phyloP scores from a whole-genome alignment of 345 rosid species.

The Lumnitzera littorea region DNA sequence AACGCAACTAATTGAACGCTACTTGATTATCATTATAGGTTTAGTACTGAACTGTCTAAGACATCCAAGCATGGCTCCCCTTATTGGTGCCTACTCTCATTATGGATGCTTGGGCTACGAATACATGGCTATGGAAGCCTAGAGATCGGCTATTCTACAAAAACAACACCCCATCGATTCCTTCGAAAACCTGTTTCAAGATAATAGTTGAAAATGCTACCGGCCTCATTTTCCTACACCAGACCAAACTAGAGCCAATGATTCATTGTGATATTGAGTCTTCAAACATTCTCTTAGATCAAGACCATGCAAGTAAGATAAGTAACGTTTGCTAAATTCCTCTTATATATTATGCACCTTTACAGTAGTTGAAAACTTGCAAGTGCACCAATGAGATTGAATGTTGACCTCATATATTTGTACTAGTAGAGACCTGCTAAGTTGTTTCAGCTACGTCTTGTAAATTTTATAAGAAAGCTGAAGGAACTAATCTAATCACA shows the following conservation, averaged over 20 bases:
- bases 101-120: slow-evolving; percentile 83
- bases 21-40: slow-evolving; percentile 26
- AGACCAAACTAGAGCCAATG: slow-evolving; percentile 74
- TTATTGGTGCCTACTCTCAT: slow-evolving; percentile 84
- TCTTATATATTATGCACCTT: no score
- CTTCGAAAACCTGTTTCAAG: slow-evolving; percentile 59
- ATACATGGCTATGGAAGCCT: slow-evolving; percentile 86
- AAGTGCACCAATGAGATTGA: no score
- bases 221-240: slow-evolving; percentile 74
- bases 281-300: slow-evolving; percentile 72
- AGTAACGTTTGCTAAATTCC: no score
- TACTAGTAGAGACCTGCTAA: no score
- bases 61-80: slow-evolving; percentile 82
- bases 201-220: slow-evolving; percentile 75
- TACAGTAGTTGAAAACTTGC: no score
- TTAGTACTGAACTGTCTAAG: slow-evolving; percentile 72
- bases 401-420: no score
- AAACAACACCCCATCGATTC: slow-evolving; percentile 49
- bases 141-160: slow-evolving; percentile 73
- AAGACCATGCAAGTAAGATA: slow-evolving; percentile 52
- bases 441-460: no score
- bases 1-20: no score
- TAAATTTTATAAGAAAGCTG: no score
- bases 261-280: slow-evolving; percentile 92
- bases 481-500: no score